Percentiles rank a stretch among this genome's conserved stretches.
Evolutionary conservation across 352 stramenopile genomes (phyloP).

Genomic region (Blastocystis sp.): DNA sequence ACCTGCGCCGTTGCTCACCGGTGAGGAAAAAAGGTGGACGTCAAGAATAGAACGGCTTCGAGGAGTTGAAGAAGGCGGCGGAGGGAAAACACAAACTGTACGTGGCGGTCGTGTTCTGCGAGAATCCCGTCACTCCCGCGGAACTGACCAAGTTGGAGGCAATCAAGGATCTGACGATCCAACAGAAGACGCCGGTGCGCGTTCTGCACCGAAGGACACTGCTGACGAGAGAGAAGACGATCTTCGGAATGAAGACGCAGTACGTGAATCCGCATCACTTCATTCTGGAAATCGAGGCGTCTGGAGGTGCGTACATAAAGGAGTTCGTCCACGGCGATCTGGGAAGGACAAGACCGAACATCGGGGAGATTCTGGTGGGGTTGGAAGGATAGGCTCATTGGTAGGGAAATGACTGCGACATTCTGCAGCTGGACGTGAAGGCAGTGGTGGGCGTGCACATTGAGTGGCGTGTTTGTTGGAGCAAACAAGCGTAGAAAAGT

Average conservation of each 20-base stretch:
- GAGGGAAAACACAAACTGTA: slow-evolving; percentile 76
- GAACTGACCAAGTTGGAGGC: slow-evolving; percentile 77
- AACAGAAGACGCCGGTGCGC: slow-evolving; percentile 92
- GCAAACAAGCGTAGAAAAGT: background rate
- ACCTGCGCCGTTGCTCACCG: slow-evolving; percentile 52
- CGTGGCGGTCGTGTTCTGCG: slow-evolving; percentile 74
- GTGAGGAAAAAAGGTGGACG: background rate
- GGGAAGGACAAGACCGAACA: slow-evolving; percentile 89
- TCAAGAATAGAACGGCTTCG: slow-evolving; percentile 70
- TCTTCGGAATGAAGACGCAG: slow-evolving; percentile 74
- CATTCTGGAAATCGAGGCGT: slow-evolving; percentile 88
- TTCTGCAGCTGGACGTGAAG: slow-evolving; percentile 93
- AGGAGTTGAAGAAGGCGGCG: slow-evolving; percentile 73
- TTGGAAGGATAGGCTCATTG: background rate
- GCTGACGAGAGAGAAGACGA: slow-evolving; percentile 84
- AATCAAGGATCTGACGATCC: slow-evolving; percentile 82
- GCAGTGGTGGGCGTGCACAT: slow-evolving; percentile 77
- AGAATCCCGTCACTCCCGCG: slow-evolving; percentile 72
- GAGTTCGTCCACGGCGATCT: slow-evolving; percentile 98
- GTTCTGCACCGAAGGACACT: slow-evolving; percentile 93
- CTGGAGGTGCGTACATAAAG: slow-evolving; percentile 95
- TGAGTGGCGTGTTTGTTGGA: slow-evolving; percentile 70
- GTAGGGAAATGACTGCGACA: slow-evolving; percentile 77
- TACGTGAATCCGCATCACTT: slow-evolving; percentile 94
- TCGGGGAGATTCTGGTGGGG: slow-evolving; percentile 83